Base-by-base conservation (phyloP, 768 basidiomycete species). In the Boletus rubescentipes region DNA sequence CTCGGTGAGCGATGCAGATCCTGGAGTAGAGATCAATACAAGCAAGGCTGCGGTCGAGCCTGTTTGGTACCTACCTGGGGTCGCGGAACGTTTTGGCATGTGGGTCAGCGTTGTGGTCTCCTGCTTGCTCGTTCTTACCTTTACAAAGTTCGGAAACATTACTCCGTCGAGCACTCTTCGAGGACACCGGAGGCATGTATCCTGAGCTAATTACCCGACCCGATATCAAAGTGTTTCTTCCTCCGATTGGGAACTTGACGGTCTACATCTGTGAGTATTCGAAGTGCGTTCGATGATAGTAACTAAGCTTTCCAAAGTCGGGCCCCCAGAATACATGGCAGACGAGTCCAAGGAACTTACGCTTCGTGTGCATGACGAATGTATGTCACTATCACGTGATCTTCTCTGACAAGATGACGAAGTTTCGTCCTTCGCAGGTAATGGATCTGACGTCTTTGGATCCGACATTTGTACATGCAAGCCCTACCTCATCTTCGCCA, bases 31-130 rank as follows among this genome's bases (percentile, higher is more conserved):
- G 75, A 82, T 98, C 12, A 82, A 75, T 42, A 82, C 89, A n/a
- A 86, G 84, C 67, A 98, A 98, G 73, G 95, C 94, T 0, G 95
- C 96, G 0, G 87, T 98, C 9, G 96, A 98, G 66, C 96, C 95
- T 0, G 94, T 98, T 14, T 98, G 95, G 95, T 92, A 89, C 68
- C 74, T 97, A 1, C 95, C 95, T 40, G 93, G 93, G 11, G 85
- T 98, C 2, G 96, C 96, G 0, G 89, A 91, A 60, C 78, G 96
- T n/a, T 93, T 98, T 63, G 89, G 86, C 20, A 93, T 97, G 91
- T 91, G 62, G 66, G 89, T 77, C 39, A 11, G 52, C 18, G 15
- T 15, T 14, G 9, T 30, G 14, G 16, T 20, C 30, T 11, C 8
- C 0, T 35, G 9, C 4, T n/a, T 42, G 8, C 23, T 45, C 26